phyloP scores from a whole-genome alignment of 345 rosid genomes.

The Euphorbia peplus region DNA sequence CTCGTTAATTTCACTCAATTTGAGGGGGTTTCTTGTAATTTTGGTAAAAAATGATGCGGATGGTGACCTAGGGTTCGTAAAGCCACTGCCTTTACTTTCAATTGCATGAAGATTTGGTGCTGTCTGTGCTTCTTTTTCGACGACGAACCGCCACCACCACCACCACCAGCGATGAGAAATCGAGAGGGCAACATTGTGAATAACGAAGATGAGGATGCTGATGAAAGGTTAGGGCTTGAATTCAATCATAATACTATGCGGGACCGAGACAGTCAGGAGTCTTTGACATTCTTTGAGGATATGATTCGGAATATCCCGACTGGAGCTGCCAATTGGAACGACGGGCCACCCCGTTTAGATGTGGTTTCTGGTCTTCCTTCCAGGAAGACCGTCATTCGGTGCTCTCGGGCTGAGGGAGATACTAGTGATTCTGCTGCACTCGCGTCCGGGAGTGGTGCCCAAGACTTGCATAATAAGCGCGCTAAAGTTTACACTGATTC shows the following conservation, averaged over 20 bases:
- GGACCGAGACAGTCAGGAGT: constrained; percentile 14
- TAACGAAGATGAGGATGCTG: constrained; percentile 12
- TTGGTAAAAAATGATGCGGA: constrained; percentile 39
- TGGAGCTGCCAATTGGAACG: constrained; percentile 24
- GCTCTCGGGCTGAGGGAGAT: constrained; percentile 45
- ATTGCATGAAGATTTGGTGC: constrained; percentile 95
- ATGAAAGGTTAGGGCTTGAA: constrained; percentile 18
- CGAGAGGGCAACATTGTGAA: constrained; percentile 30
- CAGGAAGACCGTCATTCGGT: constrained; percentile 25
- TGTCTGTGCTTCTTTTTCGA: constrained; percentile 61
- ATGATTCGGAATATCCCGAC: constrained; percentile 27
- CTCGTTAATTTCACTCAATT: constrained; percentile 15
- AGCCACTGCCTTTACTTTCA: constrained; percentile 12
- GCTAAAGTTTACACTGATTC: constrained; percentile 61
- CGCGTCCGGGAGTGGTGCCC: constrained; percentile 23
- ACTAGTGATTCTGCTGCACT: constrained; percentile 39
- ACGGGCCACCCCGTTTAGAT: constrained; percentile 8
- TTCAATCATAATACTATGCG: constrained; percentile 6
- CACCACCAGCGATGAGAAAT: constrained; percentile 31
- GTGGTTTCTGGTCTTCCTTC: constrained; percentile 3
- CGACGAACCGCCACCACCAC: constrained; percentile 13
- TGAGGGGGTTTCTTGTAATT: constrained; percentile 10
- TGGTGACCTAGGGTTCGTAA: constrained; percentile 50
- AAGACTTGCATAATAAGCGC: constrained; percentile 52
- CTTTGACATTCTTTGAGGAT: constrained; percentile 36